Percentiles rank a stretch among this genome's conserved stretches.
Evolutionary conservation across 441 rosid species (phyloP).

Genomic region (Geranium incanum): DNA sequence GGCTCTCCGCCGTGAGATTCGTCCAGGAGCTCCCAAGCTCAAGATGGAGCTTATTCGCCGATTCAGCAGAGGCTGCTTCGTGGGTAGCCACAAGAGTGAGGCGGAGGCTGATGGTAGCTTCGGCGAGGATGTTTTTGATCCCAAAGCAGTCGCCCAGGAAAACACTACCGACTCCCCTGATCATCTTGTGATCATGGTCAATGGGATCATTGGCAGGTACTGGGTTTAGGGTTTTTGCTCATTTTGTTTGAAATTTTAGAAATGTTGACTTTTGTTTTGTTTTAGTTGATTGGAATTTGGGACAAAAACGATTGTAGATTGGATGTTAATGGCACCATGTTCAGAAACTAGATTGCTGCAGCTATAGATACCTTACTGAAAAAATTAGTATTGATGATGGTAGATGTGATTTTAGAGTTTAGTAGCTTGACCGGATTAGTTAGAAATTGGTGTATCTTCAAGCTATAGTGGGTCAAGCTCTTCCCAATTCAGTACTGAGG

Average conservation of each 20-base stretch:
- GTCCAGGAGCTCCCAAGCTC: too few relatives aligned
- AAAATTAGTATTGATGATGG: too few relatives aligned
- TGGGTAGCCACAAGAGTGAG: slow-evolving; percentile 22
- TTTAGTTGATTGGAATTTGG: too few relatives aligned
- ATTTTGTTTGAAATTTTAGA: too few relatives aligned
- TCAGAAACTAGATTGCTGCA: neutral
- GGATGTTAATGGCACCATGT: neutral
- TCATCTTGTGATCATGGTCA: slow-evolving; percentile 85
- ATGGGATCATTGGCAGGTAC: slow-evolving; percentile 78
- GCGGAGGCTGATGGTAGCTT: neutral
- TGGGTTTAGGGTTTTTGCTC: neutral
- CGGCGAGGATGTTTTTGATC: slow-evolving; percentile 36
- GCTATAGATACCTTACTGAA: too few relatives aligned
- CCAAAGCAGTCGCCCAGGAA: slow-evolving; percentile 26
- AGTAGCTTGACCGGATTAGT: neutral
- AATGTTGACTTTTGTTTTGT: too few relatives aligned
- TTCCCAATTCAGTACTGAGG: neutral
- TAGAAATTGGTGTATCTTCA: neutral
- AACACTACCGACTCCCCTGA: slow-evolving; percentile 37
- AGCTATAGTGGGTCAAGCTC: neutral
- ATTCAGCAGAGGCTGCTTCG: slow-evolving; percentile 44
- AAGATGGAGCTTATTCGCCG: slow-evolving; percentile 37
- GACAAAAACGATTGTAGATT: too few relatives aligned
- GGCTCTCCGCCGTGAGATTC: neutral
- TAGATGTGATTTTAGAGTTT: neutral